A percentile compares a stretch with the other conserved stretches of the same genome.
These are phyloP conservation scores for Apiospora kogelbergensis DNA, from an alignment of 2,329 filamentous ascomycete species.

Conservation along the genomic window DNA sequence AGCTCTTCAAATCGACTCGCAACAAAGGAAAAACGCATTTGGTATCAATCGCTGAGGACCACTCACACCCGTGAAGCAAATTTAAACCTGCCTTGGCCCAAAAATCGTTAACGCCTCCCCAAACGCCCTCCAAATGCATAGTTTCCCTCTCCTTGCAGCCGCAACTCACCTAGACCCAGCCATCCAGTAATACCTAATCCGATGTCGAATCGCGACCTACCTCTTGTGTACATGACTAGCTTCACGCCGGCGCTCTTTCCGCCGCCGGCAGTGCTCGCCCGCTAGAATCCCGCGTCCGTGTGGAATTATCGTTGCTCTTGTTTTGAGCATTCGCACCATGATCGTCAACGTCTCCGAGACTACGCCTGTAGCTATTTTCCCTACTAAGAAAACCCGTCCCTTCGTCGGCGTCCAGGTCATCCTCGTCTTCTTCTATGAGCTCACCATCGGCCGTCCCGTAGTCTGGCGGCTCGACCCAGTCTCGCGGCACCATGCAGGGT, in stretches of 20 bases:
- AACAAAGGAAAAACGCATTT: conserved; percentile 17
- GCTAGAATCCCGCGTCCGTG: conserved; percentile 43
- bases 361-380: conserved; percentile 27
- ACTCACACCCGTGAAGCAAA: background rate
- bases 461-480: conserved; percentile 80
- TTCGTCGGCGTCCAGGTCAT: conserved; percentile 45
- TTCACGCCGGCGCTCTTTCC: conserved; percentile 47
- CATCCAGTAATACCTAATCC: background rate
- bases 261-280: conserved; percentile 52
- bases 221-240: background rate
- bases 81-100: background rate
- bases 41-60: conserved; percentile 28
- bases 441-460: conserved; percentile 72
- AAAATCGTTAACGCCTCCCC: background rate
- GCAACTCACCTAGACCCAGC: background rate
- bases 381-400: conserved; percentile 57
- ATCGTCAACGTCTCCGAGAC: conserved; percentile 23
- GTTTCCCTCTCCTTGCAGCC: background rate
- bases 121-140: background rate
- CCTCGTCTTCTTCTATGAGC: conserved; percentile 55
- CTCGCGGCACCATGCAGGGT: conserved; percentile 77
- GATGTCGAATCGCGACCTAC: background rate
- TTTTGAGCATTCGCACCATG: conserved; percentile 39
- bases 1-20: conserved; percentile 1
- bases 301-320: conserved; percentile 41